Evolutionary conservation across 352 stramenopile genomes (phyloP).

Genomic region (Globisporangium paddicum): DNA sequence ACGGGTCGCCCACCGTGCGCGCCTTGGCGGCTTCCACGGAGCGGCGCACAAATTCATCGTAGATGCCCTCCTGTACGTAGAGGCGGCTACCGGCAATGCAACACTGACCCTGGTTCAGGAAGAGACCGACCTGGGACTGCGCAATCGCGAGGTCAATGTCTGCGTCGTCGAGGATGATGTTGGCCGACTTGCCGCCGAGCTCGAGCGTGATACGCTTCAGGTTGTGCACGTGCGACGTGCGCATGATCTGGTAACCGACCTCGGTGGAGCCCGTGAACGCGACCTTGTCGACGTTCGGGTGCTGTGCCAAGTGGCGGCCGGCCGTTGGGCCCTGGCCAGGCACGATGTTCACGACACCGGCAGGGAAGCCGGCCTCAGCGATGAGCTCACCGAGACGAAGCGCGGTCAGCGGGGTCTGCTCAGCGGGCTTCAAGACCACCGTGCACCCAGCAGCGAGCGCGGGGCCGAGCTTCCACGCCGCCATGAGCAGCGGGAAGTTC

Average conservation of each 20-base stretch:
- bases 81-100: constrained; percentile 80
- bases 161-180: constrained; percentile 68
- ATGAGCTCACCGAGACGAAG: constrained; percentile 84
- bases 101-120: constrained; percentile 85
- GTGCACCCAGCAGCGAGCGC: constrained; percentile 90
- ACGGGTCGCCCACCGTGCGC: constrained; percentile 52
- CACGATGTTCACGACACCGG: constrained; percentile 83
- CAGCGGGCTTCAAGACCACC: constrained; percentile 91
- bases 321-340: constrained; percentile 37
- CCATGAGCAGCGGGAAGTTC: constrained; percentile 97
- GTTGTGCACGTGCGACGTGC: constrained; percentile 45
- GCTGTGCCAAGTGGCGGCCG: constrained; percentile 36
- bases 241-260: constrained; percentile 62
- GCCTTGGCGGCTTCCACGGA: constrained; percentile 47
- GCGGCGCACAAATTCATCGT: constrained; percentile 81
- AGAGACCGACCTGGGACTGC: constrained; percentile 61
- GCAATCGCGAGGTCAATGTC: constrained; percentile 60
- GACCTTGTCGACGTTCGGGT: constrained; percentile 76
- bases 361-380: constrained; percentile 64
- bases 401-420: constrained; percentile 91
- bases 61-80: constrained; percentile 89
- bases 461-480: constrained; percentile 90
- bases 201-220: constrained; percentile 73
- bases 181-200: constrained; percentile 72
- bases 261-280: constrained; percentile 71